Evolutionary conservation across 768 basidiomycete species (phyloP).

Genomic region (Dentipellis fragilis): DNA sequence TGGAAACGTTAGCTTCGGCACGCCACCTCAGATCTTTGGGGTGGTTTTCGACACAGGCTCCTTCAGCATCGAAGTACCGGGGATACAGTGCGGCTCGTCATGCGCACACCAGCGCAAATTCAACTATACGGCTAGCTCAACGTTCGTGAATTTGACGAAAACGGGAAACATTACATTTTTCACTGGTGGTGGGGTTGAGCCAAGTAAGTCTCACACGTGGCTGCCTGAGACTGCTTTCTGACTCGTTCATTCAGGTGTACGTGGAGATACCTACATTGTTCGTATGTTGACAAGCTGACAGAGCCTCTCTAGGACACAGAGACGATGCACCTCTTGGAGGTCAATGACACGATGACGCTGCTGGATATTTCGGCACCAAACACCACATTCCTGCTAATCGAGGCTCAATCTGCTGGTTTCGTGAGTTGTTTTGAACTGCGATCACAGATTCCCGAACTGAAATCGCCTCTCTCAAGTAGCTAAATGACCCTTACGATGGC

Average conservation of each 20-base stretch:
- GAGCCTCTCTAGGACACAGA: conserved; percentile 38
- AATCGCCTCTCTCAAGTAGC: too few relatives aligned
- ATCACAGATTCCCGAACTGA: background rate
- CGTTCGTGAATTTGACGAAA: conserved; percentile 35
- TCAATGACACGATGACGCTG: conserved; percentile 37
- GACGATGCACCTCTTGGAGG: conserved; percentile 34
- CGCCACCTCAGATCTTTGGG: conserved; percentile 35
- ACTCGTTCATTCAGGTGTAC: background rate
- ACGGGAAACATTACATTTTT: conserved; percentile 37
- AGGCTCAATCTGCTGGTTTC: conserved; percentile 42
- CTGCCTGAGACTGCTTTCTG: too few relatives aligned
- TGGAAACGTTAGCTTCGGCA: conserved; percentile 44
- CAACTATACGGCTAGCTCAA: conserved; percentile 37
- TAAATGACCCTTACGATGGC: background rate
- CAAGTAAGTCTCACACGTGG: conserved; percentile 20
- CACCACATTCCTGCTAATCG: conserved; percentile 39
- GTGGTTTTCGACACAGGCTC: conserved; percentile 54
- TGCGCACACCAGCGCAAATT: conserved; percentile 39
- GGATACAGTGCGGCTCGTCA: conserved; percentile 34
- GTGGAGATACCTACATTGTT: too few relatives aligned
- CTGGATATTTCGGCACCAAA: conserved; percentile 30
- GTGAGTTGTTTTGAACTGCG: conserved; percentile 14
- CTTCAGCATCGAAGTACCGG: conserved; percentile 36
- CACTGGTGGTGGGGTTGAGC: conserved; percentile 44
- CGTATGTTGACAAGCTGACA: too few relatives aligned